Evolutionary conservation across 192 early-diverging fungal species (phyloP).

Genomic region (Gamsiella multidivaricata): DNA sequence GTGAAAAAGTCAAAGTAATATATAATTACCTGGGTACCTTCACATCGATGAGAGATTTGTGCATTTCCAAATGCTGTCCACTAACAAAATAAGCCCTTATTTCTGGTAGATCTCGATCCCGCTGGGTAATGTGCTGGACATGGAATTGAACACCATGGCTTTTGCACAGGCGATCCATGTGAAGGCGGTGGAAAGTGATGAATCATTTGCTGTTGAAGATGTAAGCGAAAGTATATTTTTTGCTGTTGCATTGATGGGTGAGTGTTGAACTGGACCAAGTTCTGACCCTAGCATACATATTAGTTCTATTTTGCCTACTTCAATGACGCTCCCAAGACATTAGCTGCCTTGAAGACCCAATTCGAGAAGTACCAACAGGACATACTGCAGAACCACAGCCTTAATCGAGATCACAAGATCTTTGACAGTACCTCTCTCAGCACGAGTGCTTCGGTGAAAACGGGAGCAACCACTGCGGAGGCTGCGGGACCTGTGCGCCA

Average conservation of each 20-base stretch:
- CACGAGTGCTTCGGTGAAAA: conserved; percentile 15
- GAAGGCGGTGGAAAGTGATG: conserved; percentile 62
- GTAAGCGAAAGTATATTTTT: conserved; percentile 26
- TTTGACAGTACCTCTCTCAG: conserved; percentile 32
- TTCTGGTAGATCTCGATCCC: conserved; percentile 61
- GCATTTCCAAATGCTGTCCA: background rate
- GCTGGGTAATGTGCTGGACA: conserved; percentile 62
- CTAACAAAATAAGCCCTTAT: background rate
- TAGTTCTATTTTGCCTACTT: conserved; percentile 79
- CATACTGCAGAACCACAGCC: background rate
- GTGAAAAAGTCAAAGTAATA: conserved; percentile 63
- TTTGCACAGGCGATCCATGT: conserved; percentile 66
- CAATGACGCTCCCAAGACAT: conserved; percentile 56
- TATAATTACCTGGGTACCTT: background rate
- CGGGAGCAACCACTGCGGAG: background rate
- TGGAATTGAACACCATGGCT: conserved; percentile 62
- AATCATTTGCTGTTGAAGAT: conserved; percentile 67
- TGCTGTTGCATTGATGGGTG: background rate
- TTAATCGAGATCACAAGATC: conserved; percentile 3
- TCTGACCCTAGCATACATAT: no score
- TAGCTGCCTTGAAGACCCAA: conserved; percentile 35
- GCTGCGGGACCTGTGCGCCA: no score
- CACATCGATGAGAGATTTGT: no score
- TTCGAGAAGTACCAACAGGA: conserved; percentile 34
- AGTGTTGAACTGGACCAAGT: no score